phyloP scores from a whole-genome alignment of 2,329 filamentous ascomycete species.

The Microdochium bolleyi region DNA sequence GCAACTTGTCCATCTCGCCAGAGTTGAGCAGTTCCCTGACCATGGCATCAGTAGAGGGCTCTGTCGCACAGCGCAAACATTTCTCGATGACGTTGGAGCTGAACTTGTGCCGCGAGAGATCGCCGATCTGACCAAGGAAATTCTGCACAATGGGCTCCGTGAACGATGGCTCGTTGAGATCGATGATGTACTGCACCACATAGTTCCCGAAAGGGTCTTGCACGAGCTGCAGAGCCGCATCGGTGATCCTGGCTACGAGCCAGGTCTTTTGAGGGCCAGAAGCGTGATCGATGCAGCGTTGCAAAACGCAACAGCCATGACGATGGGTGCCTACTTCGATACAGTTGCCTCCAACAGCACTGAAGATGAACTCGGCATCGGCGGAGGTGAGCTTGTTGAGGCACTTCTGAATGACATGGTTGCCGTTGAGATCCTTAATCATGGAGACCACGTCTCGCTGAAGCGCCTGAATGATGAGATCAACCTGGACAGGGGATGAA shows the following conservation, averaged over 20 bases:
- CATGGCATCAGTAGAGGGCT: constrained; percentile 68
- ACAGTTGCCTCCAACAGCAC: constrained; percentile 81
- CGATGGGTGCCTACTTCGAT: constrained; percentile 92
- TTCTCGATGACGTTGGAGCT: constrained; percentile 99
- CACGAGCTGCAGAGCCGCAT: constrained; percentile 79
- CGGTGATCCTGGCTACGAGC: constrained; percentile 80
- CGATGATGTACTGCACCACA: constrained; percentile 96
- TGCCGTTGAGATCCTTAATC: constrained; percentile 96
- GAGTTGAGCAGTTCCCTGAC: constrained; percentile 72
- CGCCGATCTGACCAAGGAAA: constrained; percentile 66
- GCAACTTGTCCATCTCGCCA: constrained; percentile 75
- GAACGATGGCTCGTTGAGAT: constrained; percentile 79
- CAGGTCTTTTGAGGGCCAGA: constrained; percentile 81
- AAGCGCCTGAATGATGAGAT: constrained; percentile 80
- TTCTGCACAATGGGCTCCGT: constrained; percentile 80
- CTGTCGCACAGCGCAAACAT: constrained; percentile 75
- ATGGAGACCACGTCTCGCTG: constrained; percentile 81
- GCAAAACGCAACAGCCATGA: constrained; percentile 94
- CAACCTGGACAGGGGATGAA: constrained; percentile 74
- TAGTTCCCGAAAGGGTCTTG: constrained; percentile 99
- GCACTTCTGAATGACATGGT: constrained; percentile 98
- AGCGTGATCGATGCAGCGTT: constrained; percentile 96
- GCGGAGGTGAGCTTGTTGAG: constrained; percentile 82
- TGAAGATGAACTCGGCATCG: constrained; percentile 94
- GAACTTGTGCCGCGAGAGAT: constrained; percentile 90